These are phyloP conservation scores for Pichia sp. DNA, from an alignment of 1,139 yeast genomes.

Conservation along the genomic window DNA sequence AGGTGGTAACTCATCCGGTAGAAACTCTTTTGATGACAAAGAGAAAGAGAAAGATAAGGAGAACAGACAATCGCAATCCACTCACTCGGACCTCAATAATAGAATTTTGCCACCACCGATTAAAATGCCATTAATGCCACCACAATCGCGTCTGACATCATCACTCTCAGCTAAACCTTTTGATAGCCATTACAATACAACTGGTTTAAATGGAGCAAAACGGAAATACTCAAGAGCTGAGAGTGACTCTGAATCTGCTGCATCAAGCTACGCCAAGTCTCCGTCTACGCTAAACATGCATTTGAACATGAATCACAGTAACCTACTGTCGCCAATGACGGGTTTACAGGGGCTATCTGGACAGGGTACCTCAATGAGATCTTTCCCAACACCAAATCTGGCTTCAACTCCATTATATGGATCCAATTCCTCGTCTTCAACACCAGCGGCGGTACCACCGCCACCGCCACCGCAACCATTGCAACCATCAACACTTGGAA, in stretches of 20 bases:
- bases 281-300: too few species aligned
- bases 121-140: slow-evolving; percentile 6
- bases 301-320: too few species aligned
- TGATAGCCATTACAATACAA: slow-evolving; percentile 6
- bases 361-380: too few species aligned
- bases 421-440: too few species aligned
- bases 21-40: neutral
- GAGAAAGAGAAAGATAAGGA: neutral
- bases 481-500: too few species aligned
- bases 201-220: slow-evolving; percentile 1
- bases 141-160: slow-evolving; percentile 8
- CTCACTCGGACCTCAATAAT: slow-evolving; percentile 5
- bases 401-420: too few species aligned
- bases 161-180: slow-evolving; percentile 7
- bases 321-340: too few species aligned
- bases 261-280: slow-evolving; percentile 7
- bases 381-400: too few species aligned
- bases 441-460: too few species aligned
- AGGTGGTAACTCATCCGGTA: too few species aligned
- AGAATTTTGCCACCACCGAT: slow-evolving; percentile 15
- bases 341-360: too few species aligned
- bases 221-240: slow-evolving; percentile 9
- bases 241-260: slow-evolving; percentile 6
- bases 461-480: too few species aligned
- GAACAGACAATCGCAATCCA: neutral